These are phyloP conservation scores for Piper betle DNA, from an alignment of 164 flowering plant genomes.

Conservation along the genomic window DNA sequence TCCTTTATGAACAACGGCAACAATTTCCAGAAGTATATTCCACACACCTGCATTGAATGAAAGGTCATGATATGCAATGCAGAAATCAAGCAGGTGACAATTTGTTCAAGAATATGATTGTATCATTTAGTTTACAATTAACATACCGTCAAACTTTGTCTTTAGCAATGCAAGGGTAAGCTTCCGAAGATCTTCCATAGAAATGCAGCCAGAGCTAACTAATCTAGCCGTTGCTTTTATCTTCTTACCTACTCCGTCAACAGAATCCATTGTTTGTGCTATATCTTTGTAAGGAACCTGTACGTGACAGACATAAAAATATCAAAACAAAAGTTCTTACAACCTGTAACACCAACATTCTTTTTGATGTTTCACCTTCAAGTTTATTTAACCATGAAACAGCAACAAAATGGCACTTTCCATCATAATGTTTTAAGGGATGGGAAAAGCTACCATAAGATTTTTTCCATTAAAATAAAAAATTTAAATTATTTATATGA, in stretches of 20 bases:
- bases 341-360: not conserved
- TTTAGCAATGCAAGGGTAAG: conserved; percentile 42
- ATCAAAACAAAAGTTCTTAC: not conserved
- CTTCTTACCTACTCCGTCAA: conserved; percentile 31
- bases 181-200: conserved; percentile 44
- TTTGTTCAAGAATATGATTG: not conserved
- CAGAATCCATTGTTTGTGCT: conserved; percentile 12
- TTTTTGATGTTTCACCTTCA: not conserved
- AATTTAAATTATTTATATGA: too few species aligned
- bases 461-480: too few species aligned
- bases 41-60: conserved; percentile 33
- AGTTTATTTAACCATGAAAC: not conserved
- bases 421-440: not conserved
- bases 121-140: conserved; percentile 1
- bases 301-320: not conserved
- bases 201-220: conserved; percentile 39
- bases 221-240: conserved; percentile 52
- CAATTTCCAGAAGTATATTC: conserved; percentile 69
- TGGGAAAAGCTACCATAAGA: too few species aligned
- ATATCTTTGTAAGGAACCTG: not conserved
- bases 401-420: not conserved
- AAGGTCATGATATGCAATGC: not conserved
- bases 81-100: not conserved
- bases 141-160: conserved; percentile 50
- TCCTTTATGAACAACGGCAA: conserved; percentile 47